Conservation (phyloP, 345 rosid species). For the Dipteronia dyeriana region DNA sequence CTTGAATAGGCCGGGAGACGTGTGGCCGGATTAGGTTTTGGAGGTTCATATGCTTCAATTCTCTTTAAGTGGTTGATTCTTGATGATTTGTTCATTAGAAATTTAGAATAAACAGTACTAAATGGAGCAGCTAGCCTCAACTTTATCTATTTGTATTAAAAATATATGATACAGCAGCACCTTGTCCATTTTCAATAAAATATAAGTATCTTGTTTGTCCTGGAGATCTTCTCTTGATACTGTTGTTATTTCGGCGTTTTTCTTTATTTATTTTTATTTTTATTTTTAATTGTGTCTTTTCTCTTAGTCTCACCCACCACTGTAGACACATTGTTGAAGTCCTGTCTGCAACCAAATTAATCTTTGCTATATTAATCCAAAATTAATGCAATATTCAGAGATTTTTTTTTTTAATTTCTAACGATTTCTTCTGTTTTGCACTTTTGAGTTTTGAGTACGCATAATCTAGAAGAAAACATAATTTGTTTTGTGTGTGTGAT, state of each 20-base stretch:
- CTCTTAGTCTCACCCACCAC: slow-evolving; percentile 1
- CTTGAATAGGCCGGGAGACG: not conserved
- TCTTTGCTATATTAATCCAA: not conserved
- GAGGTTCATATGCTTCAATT: too few species aligned
- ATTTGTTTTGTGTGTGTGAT: too few species aligned
- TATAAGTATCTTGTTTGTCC: not conserved
- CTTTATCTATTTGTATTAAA: not conserved
- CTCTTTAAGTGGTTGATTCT: too few species aligned
- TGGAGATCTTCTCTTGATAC: slow-evolving; percentile 16
- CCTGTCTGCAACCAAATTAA: not conserved
- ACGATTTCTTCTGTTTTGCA: too few species aligned
- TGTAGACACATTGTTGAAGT: not conserved
- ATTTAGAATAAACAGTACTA: too few species aligned
- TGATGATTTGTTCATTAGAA: too few species aligned
- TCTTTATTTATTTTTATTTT: not conserved
- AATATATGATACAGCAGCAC: not conserved
- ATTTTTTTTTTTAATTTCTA: not conserved
- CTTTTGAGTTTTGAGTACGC: too few species aligned
- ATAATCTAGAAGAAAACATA: too few species aligned
- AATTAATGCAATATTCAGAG: not conserved
- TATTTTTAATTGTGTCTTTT: too few species aligned
- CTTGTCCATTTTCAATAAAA: slow-evolving; percentile 10
- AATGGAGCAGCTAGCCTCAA: slow-evolving; percentile 12
- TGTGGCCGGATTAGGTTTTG: not conserved
- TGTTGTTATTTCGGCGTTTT: slow-evolving; percentile 22